Evolutionary conservation across 306 rosid genomes (phyloP), one percentile per base, ranked within the genome.

Genomic region (Cicer bijugum): DNA sequence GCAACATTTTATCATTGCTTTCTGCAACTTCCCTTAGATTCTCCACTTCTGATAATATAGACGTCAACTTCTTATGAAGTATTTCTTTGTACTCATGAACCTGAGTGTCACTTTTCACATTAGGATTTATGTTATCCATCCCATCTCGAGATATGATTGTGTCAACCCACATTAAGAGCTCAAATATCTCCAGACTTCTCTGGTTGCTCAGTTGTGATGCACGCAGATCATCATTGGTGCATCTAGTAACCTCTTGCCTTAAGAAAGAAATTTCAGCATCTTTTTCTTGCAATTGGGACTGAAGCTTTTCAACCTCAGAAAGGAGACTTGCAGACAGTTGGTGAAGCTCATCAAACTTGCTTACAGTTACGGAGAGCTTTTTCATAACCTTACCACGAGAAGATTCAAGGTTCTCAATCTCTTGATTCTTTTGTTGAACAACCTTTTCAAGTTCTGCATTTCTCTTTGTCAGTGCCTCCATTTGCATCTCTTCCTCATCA

Each of bases 341-440:
- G 82, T 91, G 99, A 76, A 94, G 99, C 88, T 94, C 99, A 61
- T 94, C 99, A 76, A 94, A 94, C 88, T 91, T 94, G 46, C 78
- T 82, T 74, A 94, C 93, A 42, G 99, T 94, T 67, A 86, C 40
- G 48, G 93, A 84, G 78, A 94, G 97, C 82, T 87, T 91, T 81
- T 91, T 94, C 80, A 77, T 81, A 80, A 85, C 89, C 87, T 91
- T 94, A 51, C 88, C 89, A 43, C 96, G 94, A 63, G 95, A 86
- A 69, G 84, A 81, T 78, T 91, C 97, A 23, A 89, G 78, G 84
- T 81, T 87, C 82, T 88, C 88, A 44, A 94, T 66, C 69, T 91
- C 92, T 68, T 78, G 67, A 83, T 78, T 87, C 86, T 91, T 94
- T 82, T 81, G 91, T 63, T 80, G 85, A 77, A 89, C 82, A 77